A percentile compares a stretch with the other conserved stretches of the same genome.
Conservation (phyloP, 2,329 filamentous ascomycete genomes). For the Allantophomopsis cytisporea region DNA sequence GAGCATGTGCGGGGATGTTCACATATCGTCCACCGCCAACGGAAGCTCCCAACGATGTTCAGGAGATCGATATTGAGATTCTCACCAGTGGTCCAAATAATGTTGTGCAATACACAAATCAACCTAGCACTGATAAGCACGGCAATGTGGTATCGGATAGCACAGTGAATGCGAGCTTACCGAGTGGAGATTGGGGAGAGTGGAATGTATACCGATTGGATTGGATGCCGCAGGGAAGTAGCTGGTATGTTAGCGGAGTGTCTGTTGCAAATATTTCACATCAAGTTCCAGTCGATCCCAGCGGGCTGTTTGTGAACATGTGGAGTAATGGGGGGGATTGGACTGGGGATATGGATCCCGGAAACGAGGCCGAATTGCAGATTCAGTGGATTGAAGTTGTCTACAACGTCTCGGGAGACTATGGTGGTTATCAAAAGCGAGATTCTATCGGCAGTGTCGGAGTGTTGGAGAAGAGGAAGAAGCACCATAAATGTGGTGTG, state of each 20-base stretch:
- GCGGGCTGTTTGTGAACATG: constrained; percentile 16
- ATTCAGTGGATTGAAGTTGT: constrained; percentile 18
- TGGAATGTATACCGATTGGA: constrained; percentile 18
- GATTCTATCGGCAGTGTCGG: not conserved
- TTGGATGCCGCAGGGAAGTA: constrained; percentile 15
- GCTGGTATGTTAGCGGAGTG: constrained; percentile 16
- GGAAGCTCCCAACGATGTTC: constrained; percentile 5
- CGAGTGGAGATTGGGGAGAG: constrained; percentile 10
- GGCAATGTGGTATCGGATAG: constrained; percentile 8
- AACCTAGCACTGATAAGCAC: constrained; percentile 10
- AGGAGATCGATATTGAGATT: constrained; percentile 19
- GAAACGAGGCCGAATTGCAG: constrained; percentile 14
- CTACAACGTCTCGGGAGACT: constrained; percentile 14
- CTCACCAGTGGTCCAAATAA: constrained; percentile 13
- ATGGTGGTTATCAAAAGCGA: not conserved
- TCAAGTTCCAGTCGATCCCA: constrained; percentile 12
- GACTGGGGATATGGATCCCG: constrained; percentile 15
- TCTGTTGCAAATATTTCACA: constrained; percentile 13
- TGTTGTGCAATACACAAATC: constrained; percentile 16
- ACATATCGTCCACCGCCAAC: constrained; percentile 10
- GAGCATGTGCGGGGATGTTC: constrained; percentile 17
- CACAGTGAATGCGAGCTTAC: constrained; percentile 11
- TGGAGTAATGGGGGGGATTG: constrained; percentile 17
- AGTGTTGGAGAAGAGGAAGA: not conserved
- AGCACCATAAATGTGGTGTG: not conserved